Base-by-base conservation (phyloP, 352 stramenopile species). In the Albugo candida region DNA sequence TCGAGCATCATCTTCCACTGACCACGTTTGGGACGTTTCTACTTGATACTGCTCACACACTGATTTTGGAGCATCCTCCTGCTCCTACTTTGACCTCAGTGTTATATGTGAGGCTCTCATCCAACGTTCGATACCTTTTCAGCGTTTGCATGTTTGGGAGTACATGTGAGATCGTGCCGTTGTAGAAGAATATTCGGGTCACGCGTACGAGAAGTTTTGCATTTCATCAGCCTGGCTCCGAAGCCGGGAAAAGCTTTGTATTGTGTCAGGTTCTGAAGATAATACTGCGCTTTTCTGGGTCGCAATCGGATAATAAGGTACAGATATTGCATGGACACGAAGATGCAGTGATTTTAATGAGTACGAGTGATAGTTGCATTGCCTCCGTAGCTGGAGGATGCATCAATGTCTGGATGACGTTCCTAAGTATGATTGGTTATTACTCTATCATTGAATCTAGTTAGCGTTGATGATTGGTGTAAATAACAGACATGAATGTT, bases 21-120 rank as follows among this genome's bases (percentile, higher is more conserved):
- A n/a, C n/a, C n/a, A n/a, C n/a, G 79, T 98, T 27, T 98, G 94
- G 94, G 94, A 98, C 67, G 88, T 95, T 16, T 81, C 80, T 17
- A 95, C 84, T 19, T 88, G 85, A 39, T 81, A 96, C 60, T 98
- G 93, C 61, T 19, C 95, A 93, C 36, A 96, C 93, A 21, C 74
- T 96, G 24, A 81, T 96, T 37, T 8, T 19, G 52, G 52, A 55
- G 34, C 47, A n/a, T n/a, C 46, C 67, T 34, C 63, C 75, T 8
- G 61, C 66, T 5, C 17, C 19, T 36, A 39, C 11, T 19, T 8
- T 3, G 19, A 59, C 65, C 1, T 65, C 61, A 13, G 72, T 85
- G 36, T 81, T 70, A 16, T 77, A 74, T 52, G 85, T 88, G 5
- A 70, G 61, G 13, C 98, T 97, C 63, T 83, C 82, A 24, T 88